Percentiles rank a stretch among this genome's conserved stretches.
phyloP scores from a whole-genome alignment of 257 asterid genomes.

The Voacanga thouarsii region DNA sequence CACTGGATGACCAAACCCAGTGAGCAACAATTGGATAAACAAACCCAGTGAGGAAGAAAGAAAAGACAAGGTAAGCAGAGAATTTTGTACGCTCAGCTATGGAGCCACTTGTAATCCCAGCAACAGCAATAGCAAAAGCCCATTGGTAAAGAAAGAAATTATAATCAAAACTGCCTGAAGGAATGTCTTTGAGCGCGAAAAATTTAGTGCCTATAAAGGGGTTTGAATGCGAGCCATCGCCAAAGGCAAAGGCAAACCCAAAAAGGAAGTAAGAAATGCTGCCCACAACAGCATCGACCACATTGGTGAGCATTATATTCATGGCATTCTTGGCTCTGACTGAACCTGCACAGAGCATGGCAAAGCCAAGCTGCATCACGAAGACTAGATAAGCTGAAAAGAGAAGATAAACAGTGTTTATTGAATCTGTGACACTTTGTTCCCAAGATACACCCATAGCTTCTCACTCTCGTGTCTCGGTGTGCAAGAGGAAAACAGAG shows the following conservation, averaged over 20 bases:
- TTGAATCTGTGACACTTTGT: slow-evolving; percentile 50
- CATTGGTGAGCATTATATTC: slow-evolving; percentile 61
- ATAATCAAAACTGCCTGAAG: slow-evolving; percentile 35
- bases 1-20: slow-evolving; percentile 59
- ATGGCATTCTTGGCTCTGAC: slow-evolving; percentile 63
- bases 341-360: slow-evolving; percentile 68
- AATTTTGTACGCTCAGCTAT: slow-evolving; percentile 66
- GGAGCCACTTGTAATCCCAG: slow-evolving; percentile 69
- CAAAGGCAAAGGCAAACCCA: slow-evolving; percentile 60
- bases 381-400: slow-evolving; percentile 58
- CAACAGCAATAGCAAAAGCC: slow-evolving; percentile 67
- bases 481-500: neutral
- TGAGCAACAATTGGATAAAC: slow-evolving; percentile 61
- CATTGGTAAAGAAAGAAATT: slow-evolving; percentile 55
- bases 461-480: neutral
- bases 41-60: slow-evolving; percentile 55
- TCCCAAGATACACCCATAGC: slow-evolving; percentile 65
- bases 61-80: slow-evolving; percentile 50
- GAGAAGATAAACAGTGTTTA: slow-evolving; percentile 52
- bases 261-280: slow-evolving; percentile 51
- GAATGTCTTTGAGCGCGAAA: slow-evolving; percentile 41
- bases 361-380: slow-evolving; percentile 60
- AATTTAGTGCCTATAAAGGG: slow-evolving; percentile 46
- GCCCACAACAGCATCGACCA: slow-evolving; percentile 55
- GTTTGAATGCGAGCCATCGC: slow-evolving; percentile 37